Base-by-base conservation (phyloP, 441 rosid species). In the Melastoma candidum region DNA sequence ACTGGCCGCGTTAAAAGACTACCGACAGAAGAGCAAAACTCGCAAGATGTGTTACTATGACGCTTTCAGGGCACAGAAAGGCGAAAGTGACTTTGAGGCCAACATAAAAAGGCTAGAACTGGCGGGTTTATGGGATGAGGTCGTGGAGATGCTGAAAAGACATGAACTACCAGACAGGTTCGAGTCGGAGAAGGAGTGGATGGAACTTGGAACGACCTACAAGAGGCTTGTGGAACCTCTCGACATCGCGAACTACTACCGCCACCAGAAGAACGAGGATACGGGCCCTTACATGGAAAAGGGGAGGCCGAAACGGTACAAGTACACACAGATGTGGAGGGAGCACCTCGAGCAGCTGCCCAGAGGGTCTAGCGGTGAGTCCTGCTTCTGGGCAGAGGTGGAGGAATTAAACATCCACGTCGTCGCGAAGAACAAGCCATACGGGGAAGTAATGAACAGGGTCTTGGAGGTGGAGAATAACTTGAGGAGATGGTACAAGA, bases 231-330 rank as follows among this genome's bases (percentile, higher is more conserved):
- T 74, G 4, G 97, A 90, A 63, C 97, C 96, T 11, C 65, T 87
- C 41, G 97, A 90, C 53, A 74, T 90, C 1, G 77, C 95, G 24
- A 87, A 87, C 67, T 90, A 87, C 74, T 76, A 90, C 53, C 48
- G 95, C 9, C 89, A 78, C 60, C 36, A 63, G 14, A 87, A 78
- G 75, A 78, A 80, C 36, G 95, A 81, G 73, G 86, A 84, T 67
- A 83, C 97, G 0, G 95, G 96, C 46, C 73, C 95, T 2, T 87
- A 90, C 32, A 66, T 78, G 81, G 25, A 0, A 0, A 75, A 46
- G 44, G 92, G 84, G 63, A 77, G 97, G 66, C 96, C 97, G 13
- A 87, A 27, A n/a, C 69, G 95, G 29, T 90, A 81, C 65, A 76
- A 44, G 61, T 74, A 63, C 61, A 71, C 82, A 11, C 95, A 87